Evolutionary conservation across 805 yeast genomes (phyloP), one percentile per base, ranked within the genome.

Genomic region (Lipomyces sp.): DNA sequence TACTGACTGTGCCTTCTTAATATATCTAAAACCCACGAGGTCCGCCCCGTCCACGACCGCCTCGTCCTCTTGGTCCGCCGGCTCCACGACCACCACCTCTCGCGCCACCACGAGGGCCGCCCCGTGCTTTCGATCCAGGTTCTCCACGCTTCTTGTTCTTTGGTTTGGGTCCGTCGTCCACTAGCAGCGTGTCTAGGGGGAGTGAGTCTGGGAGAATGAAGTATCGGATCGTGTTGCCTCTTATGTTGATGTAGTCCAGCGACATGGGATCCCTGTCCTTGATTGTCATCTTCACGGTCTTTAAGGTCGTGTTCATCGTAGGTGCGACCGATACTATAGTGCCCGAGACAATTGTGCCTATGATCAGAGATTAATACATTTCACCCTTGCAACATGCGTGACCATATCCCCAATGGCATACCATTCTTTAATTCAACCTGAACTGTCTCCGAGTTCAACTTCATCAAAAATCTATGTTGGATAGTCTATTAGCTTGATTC

Each of bases 401-500:
- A 3, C 18, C 24, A 47, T 24, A 18, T 33, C 5, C 29, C 14
- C 22, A 28, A 21, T 4, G 13, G 48, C 68, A 19, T 64, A 35
- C 97, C 97, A 68, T 91, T 88, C 67, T 90, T 91, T 63, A 91
- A 73, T 66, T 90, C 98, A 18, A 90, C 85, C 45, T 91, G 89
- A 1, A 91, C 91, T 44, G 88, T 82, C 69, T 89, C 97, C 50
- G 84, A 82, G 34, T 83, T 79, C 63, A 91, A 72, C 63, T 88
- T 89, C 86, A 86, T 86, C 53, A 91, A 72, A 66, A 91, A 89
- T 54, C 78, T 70, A 34, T 6, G 7, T 5, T 6, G 6, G 29
- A 14, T 8, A n/a, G 24, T 40, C 40, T 41, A 40, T 41, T 23
- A 35, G 16, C n/a, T 3, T 14, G 13, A 10, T 18, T 6, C 42